These are phyloP conservation scores for Entelexis paramagnoliae DNA, from an alignment of 1,139 yeast genomes.

Conservation along the genomic window DNA sequence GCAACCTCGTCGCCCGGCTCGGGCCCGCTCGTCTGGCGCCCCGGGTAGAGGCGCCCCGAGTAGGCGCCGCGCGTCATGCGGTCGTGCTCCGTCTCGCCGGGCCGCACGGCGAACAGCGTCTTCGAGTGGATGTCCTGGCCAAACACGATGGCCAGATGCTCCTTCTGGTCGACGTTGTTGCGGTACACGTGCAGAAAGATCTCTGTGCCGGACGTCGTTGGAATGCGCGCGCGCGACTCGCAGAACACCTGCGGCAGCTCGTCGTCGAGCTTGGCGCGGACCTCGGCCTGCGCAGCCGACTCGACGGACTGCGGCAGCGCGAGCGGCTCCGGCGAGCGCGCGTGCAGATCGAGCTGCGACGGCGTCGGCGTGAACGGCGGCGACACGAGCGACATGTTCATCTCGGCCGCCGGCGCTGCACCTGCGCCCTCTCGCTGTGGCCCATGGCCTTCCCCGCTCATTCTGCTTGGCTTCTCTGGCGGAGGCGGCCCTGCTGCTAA, in stretches of 20 bases:
- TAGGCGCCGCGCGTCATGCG: slow-evolving; percentile 97
- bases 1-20: slow-evolving; percentile 3
- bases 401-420: not conserved
- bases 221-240: slow-evolving; percentile 84
- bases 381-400: slow-evolving; percentile 30
- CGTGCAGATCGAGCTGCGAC: slow-evolving; percentile 17
- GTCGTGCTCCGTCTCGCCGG: slow-evolving; percentile 75
- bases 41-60: slow-evolving; percentile 78
- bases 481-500: not conserved
- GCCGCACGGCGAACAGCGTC: slow-evolving; percentile 51
- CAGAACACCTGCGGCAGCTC: slow-evolving; percentile 68
- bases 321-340: slow-evolving; percentile 8
- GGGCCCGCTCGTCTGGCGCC: slow-evolving; percentile 42
- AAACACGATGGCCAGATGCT: slow-evolving; percentile 93
- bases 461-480: not conserved
- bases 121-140: slow-evolving; percentile 82
- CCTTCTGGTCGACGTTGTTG: slow-evolving; percentile 79
- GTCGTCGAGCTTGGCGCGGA: slow-evolving; percentile 25
- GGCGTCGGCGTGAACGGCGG: slow-evolving; percentile 31
- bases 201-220: slow-evolving; percentile 89
- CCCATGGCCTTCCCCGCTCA: not conserved
- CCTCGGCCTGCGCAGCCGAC: slow-evolving; percentile 14
- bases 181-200: slow-evolving; percentile 82
- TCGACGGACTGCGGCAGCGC: slow-evolving; percentile 1
- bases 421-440: not conserved